Evolutionary conservation across 2,329 filamentous ascomycete species (phyloP).

Genomic region (Aspergillus sp.): DNA sequence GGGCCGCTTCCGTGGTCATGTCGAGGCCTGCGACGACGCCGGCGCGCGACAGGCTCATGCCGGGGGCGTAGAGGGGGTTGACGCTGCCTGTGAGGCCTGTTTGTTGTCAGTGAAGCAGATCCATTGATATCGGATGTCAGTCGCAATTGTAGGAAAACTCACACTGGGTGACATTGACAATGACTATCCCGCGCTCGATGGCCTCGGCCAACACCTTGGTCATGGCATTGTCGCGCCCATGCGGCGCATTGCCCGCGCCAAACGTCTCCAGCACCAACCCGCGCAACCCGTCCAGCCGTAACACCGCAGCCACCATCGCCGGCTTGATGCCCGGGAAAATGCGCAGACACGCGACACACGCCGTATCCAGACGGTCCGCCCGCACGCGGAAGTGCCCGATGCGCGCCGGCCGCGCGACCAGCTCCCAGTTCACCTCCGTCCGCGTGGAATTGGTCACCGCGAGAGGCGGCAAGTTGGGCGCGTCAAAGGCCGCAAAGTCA

Average conservation of each 20-base stretch:
- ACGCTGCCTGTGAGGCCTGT: constrained; percentile 59
- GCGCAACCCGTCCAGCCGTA: constrained; percentile 65
- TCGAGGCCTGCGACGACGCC: constrained; percentile 86
- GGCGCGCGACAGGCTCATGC: constrained; percentile 67
- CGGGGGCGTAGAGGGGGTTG: constrained; percentile 68
- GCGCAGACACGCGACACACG: constrained; percentile 81
- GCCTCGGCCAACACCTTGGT: constrained; percentile 69
- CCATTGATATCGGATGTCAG: background rate
- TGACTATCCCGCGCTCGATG: constrained; percentile 69
- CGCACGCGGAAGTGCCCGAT: constrained; percentile 68
- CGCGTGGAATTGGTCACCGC: constrained; percentile 73
- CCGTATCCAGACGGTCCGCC: constrained; percentile 62
- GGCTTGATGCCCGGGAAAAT: constrained; percentile 89
- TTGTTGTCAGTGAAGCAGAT: background rate
- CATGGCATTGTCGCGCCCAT: constrained; percentile 68
- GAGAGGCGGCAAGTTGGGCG: constrained; percentile 75
- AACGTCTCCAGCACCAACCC: constrained; percentile 87
- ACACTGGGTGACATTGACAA: constrained; percentile 91
- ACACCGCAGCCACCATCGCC: constrained; percentile 83
- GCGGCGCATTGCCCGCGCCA: constrained; percentile 84
- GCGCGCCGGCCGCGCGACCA: constrained; percentile 64
- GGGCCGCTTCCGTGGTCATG: constrained; percentile 79
- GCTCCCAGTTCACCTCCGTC: constrained; percentile 71
- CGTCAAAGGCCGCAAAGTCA: constrained; percentile 78
- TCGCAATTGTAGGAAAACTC: constrained; percentile 31